Percentiles rank a stretch among this genome's conserved stretches.
Conservation (phyloP, 352 stramenopile genomes). For the Peronosclerospora sorghi region DNA sequence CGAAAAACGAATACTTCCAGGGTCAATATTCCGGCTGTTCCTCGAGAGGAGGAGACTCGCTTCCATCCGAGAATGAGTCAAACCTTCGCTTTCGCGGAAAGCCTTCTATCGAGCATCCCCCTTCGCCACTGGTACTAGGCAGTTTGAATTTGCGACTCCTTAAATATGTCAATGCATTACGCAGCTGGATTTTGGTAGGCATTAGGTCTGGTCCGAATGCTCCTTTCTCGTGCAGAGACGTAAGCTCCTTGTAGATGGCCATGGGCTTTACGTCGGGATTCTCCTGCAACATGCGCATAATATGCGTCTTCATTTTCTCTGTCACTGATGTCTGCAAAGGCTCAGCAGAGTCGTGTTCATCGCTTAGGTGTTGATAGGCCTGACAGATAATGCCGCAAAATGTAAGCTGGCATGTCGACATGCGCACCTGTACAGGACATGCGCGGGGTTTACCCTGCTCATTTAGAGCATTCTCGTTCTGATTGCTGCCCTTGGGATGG, state of each 20-base stretch:
- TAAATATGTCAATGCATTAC: constrained; percentile 75
- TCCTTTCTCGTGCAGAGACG: constrained; percentile 36
- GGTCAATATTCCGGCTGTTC: constrained; percentile 40
- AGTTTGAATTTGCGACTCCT: constrained; percentile 58
- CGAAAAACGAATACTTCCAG: not conserved
- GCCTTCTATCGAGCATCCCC: constrained; percentile 2
- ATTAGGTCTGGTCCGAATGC: constrained; percentile 64
- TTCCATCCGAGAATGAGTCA: constrained; percentile 41
- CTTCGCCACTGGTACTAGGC: constrained; percentile 9
- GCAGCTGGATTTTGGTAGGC: constrained; percentile 74
- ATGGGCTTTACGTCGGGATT: constrained; percentile 65
- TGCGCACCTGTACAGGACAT: constrained; percentile 65
- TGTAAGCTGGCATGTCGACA: constrained; percentile 76
- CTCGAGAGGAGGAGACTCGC: constrained; percentile 41
- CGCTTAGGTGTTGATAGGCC: constrained; percentile 63
- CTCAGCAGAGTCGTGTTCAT: constrained; percentile 66
- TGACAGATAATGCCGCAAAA: constrained; percentile 62
- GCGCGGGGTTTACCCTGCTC: constrained; percentile 23
- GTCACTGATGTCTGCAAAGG: constrained; percentile 61
- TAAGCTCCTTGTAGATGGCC: constrained; percentile 65
- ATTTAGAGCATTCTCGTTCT: constrained; percentile 8
- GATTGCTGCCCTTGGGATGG: constrained; percentile 45
- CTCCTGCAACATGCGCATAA: constrained; percentile 51
- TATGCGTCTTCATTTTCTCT: constrained; percentile 65
- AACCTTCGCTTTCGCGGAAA: constrained; percentile 32